These are phyloP conservation scores for Acer negundo DNA, from an alignment of 345 rosid species.

Conservation along the genomic window DNA sequence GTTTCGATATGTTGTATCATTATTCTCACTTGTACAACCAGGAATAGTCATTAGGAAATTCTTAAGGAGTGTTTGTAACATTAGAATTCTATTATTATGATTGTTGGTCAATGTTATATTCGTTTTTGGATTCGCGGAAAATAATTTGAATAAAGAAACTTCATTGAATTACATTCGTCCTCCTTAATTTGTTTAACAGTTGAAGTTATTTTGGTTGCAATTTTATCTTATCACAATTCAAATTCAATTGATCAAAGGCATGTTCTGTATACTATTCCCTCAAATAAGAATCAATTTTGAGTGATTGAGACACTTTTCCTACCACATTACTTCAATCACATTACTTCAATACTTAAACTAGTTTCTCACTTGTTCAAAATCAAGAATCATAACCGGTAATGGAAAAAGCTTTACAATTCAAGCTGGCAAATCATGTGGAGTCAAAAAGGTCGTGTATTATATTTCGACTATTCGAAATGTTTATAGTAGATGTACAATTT, in stretches of 20 bases:
- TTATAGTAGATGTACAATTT: no score
- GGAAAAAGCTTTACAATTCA: neutral
- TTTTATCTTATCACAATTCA: neutral
- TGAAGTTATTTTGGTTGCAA: neutral
- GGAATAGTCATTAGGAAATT: slow-evolving; percentile 14
- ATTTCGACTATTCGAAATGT: no score
- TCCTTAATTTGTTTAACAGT: neutral
- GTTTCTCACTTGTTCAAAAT: neutral
- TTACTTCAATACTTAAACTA: neutral
- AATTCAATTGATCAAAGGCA: neutral
- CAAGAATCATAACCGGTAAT: neutral
- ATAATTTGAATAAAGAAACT: neutral
- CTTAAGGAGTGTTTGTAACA: slow-evolving; percentile 14
- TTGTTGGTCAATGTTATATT: neutral
- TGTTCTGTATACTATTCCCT: neutral
- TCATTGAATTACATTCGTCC: neutral
- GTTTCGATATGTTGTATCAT: slow-evolving; percentile 24
- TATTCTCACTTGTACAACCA: slow-evolving; percentile 21
- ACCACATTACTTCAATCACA: no score
- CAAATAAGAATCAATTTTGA: neutral
- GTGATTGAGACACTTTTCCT: no score
- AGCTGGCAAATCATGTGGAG: neutral
- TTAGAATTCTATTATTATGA: neutral
- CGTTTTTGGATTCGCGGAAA: neutral
- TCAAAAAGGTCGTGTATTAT: no score